Evolutionary conservation across 2,329 filamentous ascomycete genomes (phyloP).

Genomic region (Fusarium sterilihyphosum): DNA sequence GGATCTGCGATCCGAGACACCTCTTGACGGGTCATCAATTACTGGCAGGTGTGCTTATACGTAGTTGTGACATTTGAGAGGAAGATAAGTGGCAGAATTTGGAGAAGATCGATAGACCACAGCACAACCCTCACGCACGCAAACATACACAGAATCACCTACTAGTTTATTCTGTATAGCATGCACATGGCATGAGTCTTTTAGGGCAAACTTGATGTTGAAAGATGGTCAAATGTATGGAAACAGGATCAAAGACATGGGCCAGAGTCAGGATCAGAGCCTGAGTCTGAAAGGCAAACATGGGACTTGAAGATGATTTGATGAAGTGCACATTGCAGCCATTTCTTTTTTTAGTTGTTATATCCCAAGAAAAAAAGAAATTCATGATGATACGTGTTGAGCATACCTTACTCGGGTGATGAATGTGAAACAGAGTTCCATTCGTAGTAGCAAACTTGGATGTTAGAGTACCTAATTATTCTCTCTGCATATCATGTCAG

Average conservation of each 20-base stretch:
- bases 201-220: conserved; percentile 12
- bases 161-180: conserved; percentile 22
- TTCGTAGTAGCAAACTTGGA: background rate
- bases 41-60: conserved; percentile 4
- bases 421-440: background rate
- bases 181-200: conserved; percentile 14
- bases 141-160: conserved; percentile 19
- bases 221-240: conserved; percentile 14
- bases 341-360: conserved; percentile 35
- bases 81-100: conserved; percentile 18
- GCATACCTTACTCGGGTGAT: background rate
- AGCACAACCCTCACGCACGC: conserved; percentile 21
- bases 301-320: conserved; percentile 20
- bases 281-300: background rate
- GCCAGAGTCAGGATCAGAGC: background rate
- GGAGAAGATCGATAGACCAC: conserved; percentile 37
- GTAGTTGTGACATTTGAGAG: conserved; percentile 15
- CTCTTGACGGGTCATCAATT: background rate
- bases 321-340: conserved; percentile 32
- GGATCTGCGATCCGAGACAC: conserved; percentile 19
- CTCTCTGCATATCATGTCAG: background rate
- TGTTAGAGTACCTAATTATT: background rate
- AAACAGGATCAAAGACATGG: conserved; percentile 17
- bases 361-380: conserved; percentile 30
- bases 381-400: conserved; percentile 14